phyloP scores from a whole-genome alignment of 306 rosid species.

The Purshia tridentata region DNA sequence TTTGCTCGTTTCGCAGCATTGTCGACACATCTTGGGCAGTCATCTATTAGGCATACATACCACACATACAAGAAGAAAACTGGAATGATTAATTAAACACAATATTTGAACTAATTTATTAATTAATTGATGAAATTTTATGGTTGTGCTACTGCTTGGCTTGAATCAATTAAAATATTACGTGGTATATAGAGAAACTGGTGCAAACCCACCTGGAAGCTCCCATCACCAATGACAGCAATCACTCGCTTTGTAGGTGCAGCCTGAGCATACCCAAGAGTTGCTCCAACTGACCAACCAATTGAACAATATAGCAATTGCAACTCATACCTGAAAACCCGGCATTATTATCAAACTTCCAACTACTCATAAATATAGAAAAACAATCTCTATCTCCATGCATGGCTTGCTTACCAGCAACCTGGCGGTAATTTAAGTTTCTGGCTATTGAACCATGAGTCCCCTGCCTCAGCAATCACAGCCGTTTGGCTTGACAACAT shows the following conservation, averaged over 20 bases:
- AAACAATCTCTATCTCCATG: background rate
- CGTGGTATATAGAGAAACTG: background rate
- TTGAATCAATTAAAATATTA: too few relatives aligned
- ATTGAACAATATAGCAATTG: constrained; percentile 82
- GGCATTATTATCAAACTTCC: constrained; percentile 10
- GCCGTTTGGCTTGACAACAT: constrained; percentile 61
- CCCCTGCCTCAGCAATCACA: constrained; percentile 87
- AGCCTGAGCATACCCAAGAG: constrained; percentile 86
- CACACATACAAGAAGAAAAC: background rate
- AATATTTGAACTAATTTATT: too few relatives aligned
- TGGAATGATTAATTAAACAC: background rate
- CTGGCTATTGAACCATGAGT: constrained; percentile 94
- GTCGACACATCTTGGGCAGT: constrained; percentile 81
- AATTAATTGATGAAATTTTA: too few relatives aligned
- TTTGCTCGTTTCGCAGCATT: constrained; percentile 41
- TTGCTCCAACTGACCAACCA: constrained; percentile 91
- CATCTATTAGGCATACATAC: constrained; percentile 36
- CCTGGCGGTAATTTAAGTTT: constrained; percentile 73
- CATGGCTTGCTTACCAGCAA: constrained; percentile 58
- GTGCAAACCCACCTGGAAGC: constrained; percentile 61
- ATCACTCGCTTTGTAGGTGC: constrained; percentile 68
- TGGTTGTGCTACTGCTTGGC: too few relatives aligned
- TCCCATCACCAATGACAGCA: constrained; percentile 78
- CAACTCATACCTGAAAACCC: constrained; percentile 54
- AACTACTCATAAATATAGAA: background rate